These are phyloP conservation scores for Mastigamoeba balamuthi DNA, from an alignment of 78 protist species.

Conservation along the genomic window DNA sequence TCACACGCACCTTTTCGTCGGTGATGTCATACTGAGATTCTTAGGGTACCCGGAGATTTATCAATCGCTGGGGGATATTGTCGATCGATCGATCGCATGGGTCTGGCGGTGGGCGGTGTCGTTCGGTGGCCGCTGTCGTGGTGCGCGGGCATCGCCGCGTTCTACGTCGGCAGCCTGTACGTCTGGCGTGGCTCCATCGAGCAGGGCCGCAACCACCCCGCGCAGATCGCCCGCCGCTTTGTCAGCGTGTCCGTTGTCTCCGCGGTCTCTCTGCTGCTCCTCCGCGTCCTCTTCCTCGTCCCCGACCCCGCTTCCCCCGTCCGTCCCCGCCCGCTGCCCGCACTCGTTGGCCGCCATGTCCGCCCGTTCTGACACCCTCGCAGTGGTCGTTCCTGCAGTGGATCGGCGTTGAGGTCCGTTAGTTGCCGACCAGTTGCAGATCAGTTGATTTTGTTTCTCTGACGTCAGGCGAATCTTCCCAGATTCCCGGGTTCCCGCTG, in stretches of 20 bases:
- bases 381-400: neutral
- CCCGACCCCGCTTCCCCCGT: neutral
- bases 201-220: neutral
- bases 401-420: too few species aligned
- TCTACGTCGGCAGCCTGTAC: too few species aligned
- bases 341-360: neutral
- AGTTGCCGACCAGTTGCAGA: too few species aligned
- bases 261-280: neutral
- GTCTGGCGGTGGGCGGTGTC: too few species aligned
- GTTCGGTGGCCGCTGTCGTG: too few species aligned
- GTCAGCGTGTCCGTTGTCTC: neutral
- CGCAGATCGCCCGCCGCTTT: neutral
- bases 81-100: too few species aligned
- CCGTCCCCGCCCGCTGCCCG: neutral
- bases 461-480: neutral
- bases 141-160: too few species aligned
- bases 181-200: neutral
- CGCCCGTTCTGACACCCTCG: neutral
- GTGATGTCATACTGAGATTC: too few species aligned
- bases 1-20: too few species aligned
- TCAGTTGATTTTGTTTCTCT: neutral
- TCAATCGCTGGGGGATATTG: too few species aligned
- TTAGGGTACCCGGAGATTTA: too few species aligned
- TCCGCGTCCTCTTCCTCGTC: neutral
- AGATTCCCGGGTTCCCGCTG: neutral